Conservation (phyloP, 2,329 filamentous ascomycete species). For the Ophiosphaerella narmari region DNA sequence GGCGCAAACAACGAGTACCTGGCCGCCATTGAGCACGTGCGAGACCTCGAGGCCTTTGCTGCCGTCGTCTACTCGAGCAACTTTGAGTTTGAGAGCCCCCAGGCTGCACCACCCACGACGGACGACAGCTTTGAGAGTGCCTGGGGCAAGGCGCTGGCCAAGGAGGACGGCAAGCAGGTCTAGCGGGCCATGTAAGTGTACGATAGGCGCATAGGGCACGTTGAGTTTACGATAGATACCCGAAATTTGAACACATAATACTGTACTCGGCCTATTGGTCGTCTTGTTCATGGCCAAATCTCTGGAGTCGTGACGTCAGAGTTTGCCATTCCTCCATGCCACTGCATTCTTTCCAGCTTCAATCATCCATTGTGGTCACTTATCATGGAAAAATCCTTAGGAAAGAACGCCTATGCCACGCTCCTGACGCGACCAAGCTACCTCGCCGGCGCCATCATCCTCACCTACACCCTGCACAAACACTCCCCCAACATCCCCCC, state of each 20-base stretch:
- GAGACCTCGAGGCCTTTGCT: constrained; percentile 80
- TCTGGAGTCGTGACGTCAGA: constrained; percentile 32
- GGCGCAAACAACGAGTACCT: constrained; percentile 55
- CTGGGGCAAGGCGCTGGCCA: constrained; percentile 68
- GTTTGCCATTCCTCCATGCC: constrained; percentile 1
- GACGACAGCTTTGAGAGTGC: constrained; percentile 68
- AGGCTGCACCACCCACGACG: constrained; percentile 45
- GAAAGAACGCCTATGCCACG: constrained; percentile 52
- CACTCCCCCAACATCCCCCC: too few relatives aligned
- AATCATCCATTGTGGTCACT: too few relatives aligned
- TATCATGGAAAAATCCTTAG: not conserved
- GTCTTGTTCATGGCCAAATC: too few relatives aligned
- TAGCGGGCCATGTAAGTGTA: constrained; percentile 10
- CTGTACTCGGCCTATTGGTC: not conserved
- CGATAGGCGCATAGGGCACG: constrained; percentile 1
- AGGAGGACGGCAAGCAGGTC: constrained; percentile 43
- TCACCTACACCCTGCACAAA: constrained; percentile 56
- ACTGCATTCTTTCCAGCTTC: not conserved
- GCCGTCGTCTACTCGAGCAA: constrained; percentile 88
- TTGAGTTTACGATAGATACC: constrained; percentile 19
- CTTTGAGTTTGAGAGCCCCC: constrained; percentile 60
- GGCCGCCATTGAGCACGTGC: constrained; percentile 73
- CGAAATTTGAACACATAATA: constrained; percentile 18
- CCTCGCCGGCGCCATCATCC: constrained; percentile 57
- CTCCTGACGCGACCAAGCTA: constrained; percentile 59